Evolutionary conservation across 148 eudicot species (phyloP), one percentile per base, ranked within the genome.

Genomic region (Simmondsia chinensis): DNA sequence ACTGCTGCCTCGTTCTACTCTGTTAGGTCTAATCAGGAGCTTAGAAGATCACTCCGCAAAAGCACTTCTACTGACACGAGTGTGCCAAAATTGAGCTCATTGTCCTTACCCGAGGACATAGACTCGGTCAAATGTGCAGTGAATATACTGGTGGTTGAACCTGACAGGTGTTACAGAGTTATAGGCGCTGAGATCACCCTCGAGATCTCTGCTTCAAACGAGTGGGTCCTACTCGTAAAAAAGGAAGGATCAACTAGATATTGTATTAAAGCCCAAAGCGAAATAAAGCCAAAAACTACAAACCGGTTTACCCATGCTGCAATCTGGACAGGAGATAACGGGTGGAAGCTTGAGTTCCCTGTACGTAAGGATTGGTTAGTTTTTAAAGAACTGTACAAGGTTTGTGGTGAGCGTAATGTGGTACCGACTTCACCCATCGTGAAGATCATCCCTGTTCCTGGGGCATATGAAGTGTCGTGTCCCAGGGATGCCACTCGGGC

Each of bases 291-390:
- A 0, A 48, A 60, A 48, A 29, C 69, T 26, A 55, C 48, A 19
- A 85, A 91, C 29, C 85, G 94, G 15, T 55, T 61, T 29, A 76
- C 83, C 20, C 80, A 70, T 47, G 83, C 76, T 30, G 50, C 69
- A 14, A 55, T 85, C 26, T 91, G 95, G 94, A 34, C 66, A 2
- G 72, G 39, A 3, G 94, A 85, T 35, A 48, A 54, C 34, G 67
- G 70, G 41, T 91, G 78, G 88, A 91, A 79, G 57, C 75, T 91
- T 0, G 97, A 91, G 71, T 91, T 91, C 63, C 72, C 77, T 28
- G 57, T 74, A 27, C 72, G 77, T 53, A 72, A 62, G 41, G 94
- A 91, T 30, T 91, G 97, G 97, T 15, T 59, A 26, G 48, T 82
- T 33, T 91, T 91, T 36, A 91, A 79, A 55, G 89, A 91, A 34